A percentile compares a stretch with the other conserved stretches of the same genome.
Evolutionary conservation across 495 filamentous ascomycete species (phyloP).

Genomic region (Lophiostoma macrostomum): DNA sequence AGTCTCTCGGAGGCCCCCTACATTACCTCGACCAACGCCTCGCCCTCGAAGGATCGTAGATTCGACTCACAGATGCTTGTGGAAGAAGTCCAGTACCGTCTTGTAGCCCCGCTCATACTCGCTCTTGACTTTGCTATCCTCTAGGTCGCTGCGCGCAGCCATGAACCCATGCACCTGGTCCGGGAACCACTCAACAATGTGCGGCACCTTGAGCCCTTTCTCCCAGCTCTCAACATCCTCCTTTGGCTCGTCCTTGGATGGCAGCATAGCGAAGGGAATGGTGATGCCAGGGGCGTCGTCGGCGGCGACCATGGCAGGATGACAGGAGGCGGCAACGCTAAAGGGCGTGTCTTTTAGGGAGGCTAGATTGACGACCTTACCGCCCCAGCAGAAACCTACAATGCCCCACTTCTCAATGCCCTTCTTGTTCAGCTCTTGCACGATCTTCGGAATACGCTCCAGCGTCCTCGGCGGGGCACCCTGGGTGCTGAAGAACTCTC

Average conservation of each 20-base stretch:
- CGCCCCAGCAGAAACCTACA: constrained; percentile 92
- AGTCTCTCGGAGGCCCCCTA: too few species aligned
- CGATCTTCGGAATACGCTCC: constrained; percentile 59
- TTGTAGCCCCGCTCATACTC: constrained; percentile 82
- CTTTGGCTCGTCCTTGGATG: constrained; percentile 50
- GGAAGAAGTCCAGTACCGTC: constrained; percentile 70
- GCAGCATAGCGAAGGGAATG: constrained; percentile 42
- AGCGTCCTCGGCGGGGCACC: constrained; percentile 63
- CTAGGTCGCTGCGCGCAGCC: constrained; percentile 72
- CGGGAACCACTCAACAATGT: constrained; percentile 74
- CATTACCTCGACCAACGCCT: too few species aligned
- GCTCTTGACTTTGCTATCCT: constrained; percentile 61
- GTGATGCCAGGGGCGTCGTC: constrained; percentile 33
- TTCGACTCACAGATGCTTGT: constrained; percentile 59
- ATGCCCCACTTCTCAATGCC: constrained; percentile 75
- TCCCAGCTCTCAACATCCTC: constrained; percentile 72
- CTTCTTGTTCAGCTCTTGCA: constrained; percentile 55
- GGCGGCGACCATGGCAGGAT: constrained; percentile 84
- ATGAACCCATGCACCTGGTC: constrained; percentile 92
- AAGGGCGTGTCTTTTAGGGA: constrained; percentile 60
- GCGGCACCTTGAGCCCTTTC: constrained; percentile 59
- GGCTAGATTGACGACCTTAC: constrained; percentile 55
- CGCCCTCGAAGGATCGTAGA: too few species aligned
- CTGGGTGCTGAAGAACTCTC: constrained; percentile 70
- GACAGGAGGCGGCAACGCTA: constrained; percentile 64